Conservation (phyloP, 257 asterid species). For the Solanum ossicruentum region DNA sequence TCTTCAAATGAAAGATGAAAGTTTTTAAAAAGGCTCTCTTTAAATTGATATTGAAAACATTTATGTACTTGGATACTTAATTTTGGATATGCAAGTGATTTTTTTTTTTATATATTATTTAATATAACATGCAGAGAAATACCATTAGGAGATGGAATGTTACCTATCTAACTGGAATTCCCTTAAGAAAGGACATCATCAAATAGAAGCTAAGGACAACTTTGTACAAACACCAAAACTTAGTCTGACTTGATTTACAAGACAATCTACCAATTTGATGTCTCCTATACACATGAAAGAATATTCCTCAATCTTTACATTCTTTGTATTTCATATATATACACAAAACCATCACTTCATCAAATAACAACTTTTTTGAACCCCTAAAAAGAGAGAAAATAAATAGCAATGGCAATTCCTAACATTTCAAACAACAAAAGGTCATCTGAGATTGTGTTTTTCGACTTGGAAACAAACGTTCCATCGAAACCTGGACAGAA, state of each 20-base stretch:
- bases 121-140: background rate
- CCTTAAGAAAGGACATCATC: conserved; percentile 12
- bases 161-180: conserved; percentile 7
- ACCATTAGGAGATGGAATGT: background rate
- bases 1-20: background rate
- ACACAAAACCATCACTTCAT: background rate
- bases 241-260: conserved; percentile 65
- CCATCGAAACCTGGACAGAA: conserved; percentile 52
- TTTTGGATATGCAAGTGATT: background rate
- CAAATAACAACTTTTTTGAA: background rate
- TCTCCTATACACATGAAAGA: conserved; percentile 18
- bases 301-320: conserved; percentile 21
- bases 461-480: conserved; percentile 81
- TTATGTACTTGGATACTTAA: background rate
- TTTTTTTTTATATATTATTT: background rate
- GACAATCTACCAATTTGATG: conserved; percentile 31
- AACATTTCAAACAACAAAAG: background rate
- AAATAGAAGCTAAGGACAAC: conserved; percentile 35
- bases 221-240: conserved; percentile 29
- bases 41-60: background rate
- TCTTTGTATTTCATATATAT: background rate
- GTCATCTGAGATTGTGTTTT: conserved; percentile 64
- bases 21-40: background rate
- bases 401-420: conserved; percentile 17
- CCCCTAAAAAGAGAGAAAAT: background rate